Base-by-base conservation (phyloP, 163 green algal species). In the Chlamydomonas reinhardtii region DNA sequence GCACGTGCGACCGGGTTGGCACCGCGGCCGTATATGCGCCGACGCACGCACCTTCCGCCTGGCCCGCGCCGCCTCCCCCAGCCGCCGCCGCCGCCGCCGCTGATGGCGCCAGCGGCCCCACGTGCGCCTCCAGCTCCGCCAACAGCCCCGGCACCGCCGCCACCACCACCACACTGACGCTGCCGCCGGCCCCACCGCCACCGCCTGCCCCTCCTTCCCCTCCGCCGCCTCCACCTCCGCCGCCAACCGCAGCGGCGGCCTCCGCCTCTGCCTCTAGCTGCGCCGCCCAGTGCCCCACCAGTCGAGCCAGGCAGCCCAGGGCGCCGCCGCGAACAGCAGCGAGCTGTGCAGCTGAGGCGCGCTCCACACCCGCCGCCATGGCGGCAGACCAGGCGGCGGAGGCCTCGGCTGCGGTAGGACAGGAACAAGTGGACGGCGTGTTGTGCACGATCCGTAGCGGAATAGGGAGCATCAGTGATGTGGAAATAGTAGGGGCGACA, bases 181-280 rank as follows among this genome's bases (percentile, higher is more conserved):
- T 48, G 34, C 43, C 73, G 25, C 22, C 73, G 11, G 29, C 39
- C 16, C 1, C 24, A 4, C 73, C 24, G 25, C 48, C 43, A 27
- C 48, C 48, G 14, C 54, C 25, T 31, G 8, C 52, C 48, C 43
- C 54, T 54, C 37, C 29, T 27, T 24, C 32, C 29, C 43, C 39
- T n/a, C 1, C 24, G 5, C 73, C 24, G 4, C 48, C 43, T 43
- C 48, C 48, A 19, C 54, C 22, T n/a, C 52, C 54, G 29, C 37
- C 27, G 25, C 62, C 20, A 1, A 29, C 27, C 62, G 4, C 25
- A 12, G 16, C 66, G 52, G 68, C 74, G 54, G 15, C 54, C 52
- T 81, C 74, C 54, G 69, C 35, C n/a, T 81, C 74, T 15, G 54
- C 74, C 32, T 73, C 54, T 61, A 83, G 75, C 75, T 64, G 54